Base-by-base conservation (phyloP, 1,284 basidiomycete species). In the Papiliotrema laurentii region DNA sequence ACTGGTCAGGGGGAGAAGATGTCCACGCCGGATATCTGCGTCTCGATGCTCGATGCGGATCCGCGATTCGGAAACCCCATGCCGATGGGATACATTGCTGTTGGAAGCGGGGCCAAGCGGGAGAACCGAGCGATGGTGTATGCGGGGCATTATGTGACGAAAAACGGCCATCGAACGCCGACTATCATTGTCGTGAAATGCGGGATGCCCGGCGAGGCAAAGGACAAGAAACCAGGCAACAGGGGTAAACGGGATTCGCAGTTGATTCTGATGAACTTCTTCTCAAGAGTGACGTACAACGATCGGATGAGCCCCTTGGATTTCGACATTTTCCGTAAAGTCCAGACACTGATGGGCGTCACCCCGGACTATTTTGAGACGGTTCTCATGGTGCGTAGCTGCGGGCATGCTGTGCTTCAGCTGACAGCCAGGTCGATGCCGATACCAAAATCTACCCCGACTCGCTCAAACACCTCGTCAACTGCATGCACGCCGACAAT, bases 321-420 rank as follows among this genome's bases (percentile, higher is more conserved):
- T 71, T 98, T 91, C 68, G 96, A 98, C 74, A 79, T 99, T 19
- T 99, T 99, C 80, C 83, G 94, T 52, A 98, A 98, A 77, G 83
- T 93, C 6, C 92, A 97, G 63, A 81, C 88, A 36, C 80, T 98
- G 41, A 97, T 97, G 89, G 94, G 96, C 34, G 89, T 97, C n/a
- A 97, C 96, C 1, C 93, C 96, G 1, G 96, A 99, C 75, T 97
- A 89, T 73, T 98, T 98, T 65, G 96, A 99, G 77, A 86, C 96
- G 35, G 87, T 86, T 66, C 77, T 99, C 56, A 98, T 98, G 96
- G 94, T 92, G 63, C 53, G 85, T 76, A 5, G 21, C 18, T 4
- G n/a, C 21, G 3, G n/a, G 34, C 33, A 27, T 2, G 31, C 18
- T 16, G 19, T 9, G 28, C n/a, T 45, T 16, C 44, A n/a, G 22